These are phyloP conservation scores for Heterobasidion irregulare DNA, from an alignment of 1,284 basidiomycete genomes.

Conservation along the genomic window DNA sequence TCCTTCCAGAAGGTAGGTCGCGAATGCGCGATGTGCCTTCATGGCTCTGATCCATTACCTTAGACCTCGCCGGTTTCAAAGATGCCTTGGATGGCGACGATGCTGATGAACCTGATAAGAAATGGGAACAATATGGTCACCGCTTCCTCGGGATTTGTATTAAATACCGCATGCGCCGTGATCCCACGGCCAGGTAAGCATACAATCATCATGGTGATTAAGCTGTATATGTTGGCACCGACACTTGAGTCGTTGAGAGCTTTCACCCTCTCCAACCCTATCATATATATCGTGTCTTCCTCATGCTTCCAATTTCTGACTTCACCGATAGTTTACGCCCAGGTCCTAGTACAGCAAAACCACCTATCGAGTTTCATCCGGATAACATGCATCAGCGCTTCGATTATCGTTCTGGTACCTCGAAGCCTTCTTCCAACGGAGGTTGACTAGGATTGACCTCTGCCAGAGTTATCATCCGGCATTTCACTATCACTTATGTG, in stretches of 20 bases:
- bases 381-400: neutral
- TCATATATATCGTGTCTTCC: neutral
- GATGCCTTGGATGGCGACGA: neutral
- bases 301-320: neutral
- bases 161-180: neutral
- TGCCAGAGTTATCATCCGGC: too few relatives aligned
- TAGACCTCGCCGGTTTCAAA: slow-evolving; percentile 7
- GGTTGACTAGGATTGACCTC: too few relatives aligned
- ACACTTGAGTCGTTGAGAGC: neutral
- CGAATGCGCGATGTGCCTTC: neutral
- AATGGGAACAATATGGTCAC: neutral
- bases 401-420: neutral
- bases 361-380: neutral
- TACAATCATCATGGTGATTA: neutral
- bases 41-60: neutral
- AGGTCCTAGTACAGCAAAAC: neutral
- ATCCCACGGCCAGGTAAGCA: neutral
- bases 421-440: too few relatives aligned
- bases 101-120: neutral
- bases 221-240: neutral
- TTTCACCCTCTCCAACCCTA: neutral
- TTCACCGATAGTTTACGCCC: too few relatives aligned
- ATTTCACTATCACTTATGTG: too few relatives aligned
- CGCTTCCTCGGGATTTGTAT: slow-evolving; percentile 7
- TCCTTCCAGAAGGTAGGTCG: slow-evolving; percentile 13